Base-by-base conservation (phyloP, 2,329 filamentous ascomycete genomes). In the Cordyceps farinosa region DNA sequence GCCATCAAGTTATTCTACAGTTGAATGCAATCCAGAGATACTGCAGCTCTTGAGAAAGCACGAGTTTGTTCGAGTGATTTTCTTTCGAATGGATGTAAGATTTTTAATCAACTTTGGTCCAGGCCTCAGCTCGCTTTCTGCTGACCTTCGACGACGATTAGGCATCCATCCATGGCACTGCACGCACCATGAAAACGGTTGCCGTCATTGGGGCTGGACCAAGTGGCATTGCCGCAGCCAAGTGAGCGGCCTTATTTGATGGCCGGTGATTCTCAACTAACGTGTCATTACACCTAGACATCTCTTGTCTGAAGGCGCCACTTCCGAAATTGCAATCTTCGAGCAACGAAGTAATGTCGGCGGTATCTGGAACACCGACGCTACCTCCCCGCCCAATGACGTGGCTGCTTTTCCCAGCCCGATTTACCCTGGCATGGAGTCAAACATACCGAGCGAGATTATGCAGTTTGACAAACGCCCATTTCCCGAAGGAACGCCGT, bases 141-240 rank as follows among this genome's bases (percentile, higher is more conserved):
- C 1, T 22, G 22, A 22, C 22, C 22, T 22, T 22, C 22, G 22
- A 22, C 22, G 22, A 22, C 22, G 22, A 22, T 22, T 22, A 22
- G 22, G 22, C 22, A 22, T 22, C 22, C 22, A 22, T 22, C 22
- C 22, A 50, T 56, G 53, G 27, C 38, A 32, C 53, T 44, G 22
- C 38, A 17, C 51, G 38, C 36, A 56, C 22, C 53, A 45, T 45
- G 34, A 56, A 45, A 9, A 56, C 36, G 38, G 38, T 56, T 56
- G 53, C 53, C n/a, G 38, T 56, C 10, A 56, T 56, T 32, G 38
- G 53, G 38, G 53, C 53, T 56, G 53, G 38, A 30, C 53, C 53
- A 45, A 56, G 53, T 56, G 53, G 53, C 53, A 56, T 56, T n/a
- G 53, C 53, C 38, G 53, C 53, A 56, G 53, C 53, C n/a, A 56